phyloP scores from a whole-genome alignment of 495 filamentous ascomycete genomes.

The Polyplosphaeria fusca region DNA sequence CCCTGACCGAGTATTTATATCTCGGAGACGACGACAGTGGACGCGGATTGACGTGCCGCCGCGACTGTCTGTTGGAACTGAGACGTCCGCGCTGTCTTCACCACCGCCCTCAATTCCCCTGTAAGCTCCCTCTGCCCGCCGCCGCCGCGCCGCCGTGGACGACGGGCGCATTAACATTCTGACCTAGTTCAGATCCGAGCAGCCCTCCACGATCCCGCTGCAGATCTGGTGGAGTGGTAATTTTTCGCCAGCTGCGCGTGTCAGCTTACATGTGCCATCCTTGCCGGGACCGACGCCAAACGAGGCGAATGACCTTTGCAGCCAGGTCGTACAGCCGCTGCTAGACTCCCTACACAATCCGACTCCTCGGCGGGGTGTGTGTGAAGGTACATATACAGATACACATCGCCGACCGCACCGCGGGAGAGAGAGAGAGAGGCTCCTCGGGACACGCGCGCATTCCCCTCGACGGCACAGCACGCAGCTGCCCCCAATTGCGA shows the following conservation, averaged over 20 bases:
- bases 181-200: conserved; percentile 11
- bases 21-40: neutral
- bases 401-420: neutral
- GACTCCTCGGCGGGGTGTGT: conserved; percentile 16
- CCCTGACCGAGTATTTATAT: conserved; percentile 26
- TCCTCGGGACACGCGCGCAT: neutral
- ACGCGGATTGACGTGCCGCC: neutral
- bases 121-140: conserved; percentile 17
- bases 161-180: conserved; percentile 2
- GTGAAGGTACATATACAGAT: too few species aligned
- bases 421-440: neutral
- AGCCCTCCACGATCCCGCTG: conserved; percentile 24
- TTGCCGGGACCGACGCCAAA: conserved; percentile 8
- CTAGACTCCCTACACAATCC: conserved; percentile 24
- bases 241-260: conserved; percentile 28
- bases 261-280: conserved; percentile 36
- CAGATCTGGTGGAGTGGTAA: conserved; percentile 29
- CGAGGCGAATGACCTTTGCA: conserved; percentile 33
- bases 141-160: neutral
- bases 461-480: conserved; percentile 7
- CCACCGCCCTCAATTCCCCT: conserved; percentile 3
- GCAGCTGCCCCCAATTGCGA: neutral
- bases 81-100: neutral
- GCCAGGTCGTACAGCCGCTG: conserved; percentile 23
- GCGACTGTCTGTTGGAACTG: too few species aligned